phyloP scores from a whole-genome alignment of 768 basidiomycete genomes.

The Lentinula raphanica region DNA sequence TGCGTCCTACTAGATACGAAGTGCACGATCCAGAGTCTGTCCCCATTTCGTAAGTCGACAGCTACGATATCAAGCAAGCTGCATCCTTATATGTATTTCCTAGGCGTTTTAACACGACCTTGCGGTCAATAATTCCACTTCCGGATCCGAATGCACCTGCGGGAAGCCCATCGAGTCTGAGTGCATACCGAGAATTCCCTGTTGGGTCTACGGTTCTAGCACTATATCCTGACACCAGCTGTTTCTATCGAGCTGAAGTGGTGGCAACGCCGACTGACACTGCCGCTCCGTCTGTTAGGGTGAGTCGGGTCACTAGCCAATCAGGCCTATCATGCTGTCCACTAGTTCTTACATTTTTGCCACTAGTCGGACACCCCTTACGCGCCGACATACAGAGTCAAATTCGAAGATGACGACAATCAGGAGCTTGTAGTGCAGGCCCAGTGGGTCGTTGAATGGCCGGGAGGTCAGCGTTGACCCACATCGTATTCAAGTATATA shows the following conservation, averaged over 20 bases:
- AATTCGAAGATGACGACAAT: conserved; percentile 87
- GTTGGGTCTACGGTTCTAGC: conserved; percentile 75
- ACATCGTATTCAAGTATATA: not conserved
- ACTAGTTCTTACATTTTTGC: not conserved
- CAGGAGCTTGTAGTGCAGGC: conserved; percentile 75
- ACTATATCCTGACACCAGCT: conserved; percentile 87
- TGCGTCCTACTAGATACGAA: conserved; percentile 58
- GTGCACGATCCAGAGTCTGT: conserved; percentile 82
- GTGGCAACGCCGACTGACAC: conserved; percentile 56
- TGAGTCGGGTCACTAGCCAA: conserved; percentile 15
- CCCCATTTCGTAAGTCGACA: conserved; percentile 47
- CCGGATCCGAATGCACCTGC: conserved; percentile 63
- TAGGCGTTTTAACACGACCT: conserved; percentile 56
- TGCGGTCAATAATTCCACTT: conserved; percentile 70
- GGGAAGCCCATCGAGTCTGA: conserved; percentile 58
- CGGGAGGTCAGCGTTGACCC: conserved; percentile 25
- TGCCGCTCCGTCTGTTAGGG: conserved; percentile 30
- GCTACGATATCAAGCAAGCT: conserved; percentile 3
- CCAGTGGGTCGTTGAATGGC: conserved; percentile 81
- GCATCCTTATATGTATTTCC: conserved; percentile 6
- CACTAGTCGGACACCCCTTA: conserved; percentile 21
- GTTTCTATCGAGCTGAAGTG: conserved; percentile 86
- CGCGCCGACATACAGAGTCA: conserved; percentile 65
- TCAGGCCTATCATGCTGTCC: too few species aligned
- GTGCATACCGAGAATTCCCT: conserved; percentile 67